Evolutionary conservation across 371 early-diverging fungal species (phyloP).

Genomic region (Mucor irregularis): DNA sequence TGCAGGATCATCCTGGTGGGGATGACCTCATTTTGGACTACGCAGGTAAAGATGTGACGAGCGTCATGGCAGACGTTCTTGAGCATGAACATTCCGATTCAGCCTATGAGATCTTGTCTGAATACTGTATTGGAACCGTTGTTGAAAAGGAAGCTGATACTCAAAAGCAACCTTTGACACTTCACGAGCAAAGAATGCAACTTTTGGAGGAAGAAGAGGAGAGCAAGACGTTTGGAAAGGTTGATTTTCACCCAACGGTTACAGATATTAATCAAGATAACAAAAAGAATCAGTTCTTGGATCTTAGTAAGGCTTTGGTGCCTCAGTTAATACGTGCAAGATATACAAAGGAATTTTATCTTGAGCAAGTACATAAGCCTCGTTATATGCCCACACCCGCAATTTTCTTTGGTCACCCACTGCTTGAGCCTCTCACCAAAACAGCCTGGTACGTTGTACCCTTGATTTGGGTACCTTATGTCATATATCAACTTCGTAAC

Average conservation of each 20-base stretch:
- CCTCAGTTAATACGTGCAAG: slow-evolving; percentile 74
- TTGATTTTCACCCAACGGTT: slow-evolving; percentile 45
- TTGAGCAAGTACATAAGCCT: slow-evolving; percentile 91
- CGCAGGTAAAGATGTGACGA: slow-evolving; percentile 70
- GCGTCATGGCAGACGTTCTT: slow-evolving; percentile 71
- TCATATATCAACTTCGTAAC: slow-evolving; percentile 32
- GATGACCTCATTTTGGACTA: slow-evolving; percentile 74
- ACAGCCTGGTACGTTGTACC: slow-evolving; percentile 94
- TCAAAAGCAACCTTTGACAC: not conserved
- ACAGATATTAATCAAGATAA: slow-evolving; percentile 47
- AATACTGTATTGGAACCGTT: slow-evolving; percentile 75
- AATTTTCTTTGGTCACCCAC: slow-evolving; percentile 71
- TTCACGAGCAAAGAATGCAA: slow-evolving; percentile 33
- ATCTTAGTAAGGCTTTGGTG: slow-evolving; percentile 78
- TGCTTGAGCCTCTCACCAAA: slow-evolving; percentile 79
- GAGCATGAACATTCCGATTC: slow-evolving; percentile 84
- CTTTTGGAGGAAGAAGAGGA: slow-evolving; percentile 41
- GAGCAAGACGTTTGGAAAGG: slow-evolving; percentile 30
- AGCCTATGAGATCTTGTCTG: slow-evolving; percentile 83
- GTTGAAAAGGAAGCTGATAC: slow-evolving; percentile 20
- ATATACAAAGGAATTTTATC: slow-evolving; percentile 79
- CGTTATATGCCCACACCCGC: slow-evolving; percentile 79
- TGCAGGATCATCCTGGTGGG: slow-evolving; percentile 81
- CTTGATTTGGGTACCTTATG: slow-evolving; percentile 80
- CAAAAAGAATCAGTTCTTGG: slow-evolving; percentile 74